These are phyloP conservation scores for Skeletonema grethae DNA, from an alignment of 108 stramenopile genomes.

Conservation along the genomic window DNA sequence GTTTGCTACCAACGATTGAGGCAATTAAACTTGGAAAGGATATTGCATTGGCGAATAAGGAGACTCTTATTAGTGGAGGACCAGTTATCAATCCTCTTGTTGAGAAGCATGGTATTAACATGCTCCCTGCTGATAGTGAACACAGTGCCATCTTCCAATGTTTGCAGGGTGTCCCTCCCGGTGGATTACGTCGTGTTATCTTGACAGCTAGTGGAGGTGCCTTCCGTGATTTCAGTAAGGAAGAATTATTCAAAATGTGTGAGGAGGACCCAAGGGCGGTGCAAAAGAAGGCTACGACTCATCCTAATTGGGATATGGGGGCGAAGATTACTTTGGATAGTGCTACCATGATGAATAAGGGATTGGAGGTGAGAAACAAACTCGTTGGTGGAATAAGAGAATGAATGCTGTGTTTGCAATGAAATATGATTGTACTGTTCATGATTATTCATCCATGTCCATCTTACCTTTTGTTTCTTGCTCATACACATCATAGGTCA, in stretches of 20 bases:
- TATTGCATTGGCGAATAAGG: conserved; percentile 97
- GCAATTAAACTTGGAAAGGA: conserved; percentile 95
- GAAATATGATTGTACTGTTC: not conserved
- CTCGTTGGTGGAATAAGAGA: conserved; percentile 2
- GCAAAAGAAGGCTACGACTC: conserved; percentile 94
- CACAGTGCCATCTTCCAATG: conserved; percentile 98
- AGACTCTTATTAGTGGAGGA: conserved; percentile 96
- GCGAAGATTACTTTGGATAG: conserved; percentile 96
- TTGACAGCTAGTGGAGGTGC: conserved; percentile 96
- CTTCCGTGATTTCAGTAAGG: conserved; percentile 93
- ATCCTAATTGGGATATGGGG: conserved; percentile 96
- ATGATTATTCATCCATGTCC: not conserved
- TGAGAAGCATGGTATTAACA: conserved; percentile 90
- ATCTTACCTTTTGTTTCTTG: conserved; percentile 4
- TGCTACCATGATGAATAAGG: conserved; percentile 99
- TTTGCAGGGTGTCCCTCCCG: conserved; percentile 93
- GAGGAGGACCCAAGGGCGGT: conserved; percentile 77
- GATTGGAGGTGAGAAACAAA: conserved; percentile 79
- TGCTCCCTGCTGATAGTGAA: conserved; percentile 96
- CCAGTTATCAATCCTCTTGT: conserved; percentile 95
- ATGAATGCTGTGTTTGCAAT: not conserved
- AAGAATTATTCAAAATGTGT: conserved; percentile 88
- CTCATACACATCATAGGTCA: conserved; percentile 59
- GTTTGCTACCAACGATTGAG: conserved; percentile 91
- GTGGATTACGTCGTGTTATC: conserved; percentile 88